Conservation (phyloP, 306 rosid genomes). For the Sechiopsis laciniata region DNA sequence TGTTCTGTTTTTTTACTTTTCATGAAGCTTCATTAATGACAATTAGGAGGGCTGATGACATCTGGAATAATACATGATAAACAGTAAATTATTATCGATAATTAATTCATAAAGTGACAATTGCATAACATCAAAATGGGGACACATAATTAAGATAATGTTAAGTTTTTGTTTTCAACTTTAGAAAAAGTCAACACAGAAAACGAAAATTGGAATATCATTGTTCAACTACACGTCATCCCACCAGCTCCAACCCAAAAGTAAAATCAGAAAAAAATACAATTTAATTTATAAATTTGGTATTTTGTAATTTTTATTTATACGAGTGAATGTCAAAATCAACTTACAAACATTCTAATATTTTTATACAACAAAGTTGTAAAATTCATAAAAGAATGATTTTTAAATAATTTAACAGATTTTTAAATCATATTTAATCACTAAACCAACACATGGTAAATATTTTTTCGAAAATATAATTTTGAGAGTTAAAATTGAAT, state of each 20-base stretch:
- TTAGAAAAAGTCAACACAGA: constrained; percentile 10
- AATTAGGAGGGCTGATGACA: not conserved
- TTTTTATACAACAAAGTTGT: too few species aligned
- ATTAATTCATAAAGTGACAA: constrained; percentile 12
- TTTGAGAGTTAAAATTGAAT: too few species aligned
- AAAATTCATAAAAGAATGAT: too few species aligned
- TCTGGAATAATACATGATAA: not conserved
- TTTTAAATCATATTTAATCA: too few species aligned
- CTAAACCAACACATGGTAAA: too few species aligned
- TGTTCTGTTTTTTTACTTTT: not conserved
- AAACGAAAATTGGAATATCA: constrained; percentile 12
- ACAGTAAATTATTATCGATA: not conserved
- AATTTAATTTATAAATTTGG: too few species aligned
- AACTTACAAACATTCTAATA: too few species aligned
- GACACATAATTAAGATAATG: not conserved
- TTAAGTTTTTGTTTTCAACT: constrained; percentile 1
- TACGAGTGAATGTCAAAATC: too few species aligned
- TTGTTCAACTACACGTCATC: constrained; percentile 13
- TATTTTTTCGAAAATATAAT: too few species aligned
- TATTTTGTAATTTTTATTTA: too few species aligned
- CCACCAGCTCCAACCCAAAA: constrained; percentile 17
- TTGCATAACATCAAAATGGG: not conserved
- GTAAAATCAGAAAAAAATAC: not conserved
- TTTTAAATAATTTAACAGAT: too few species aligned
- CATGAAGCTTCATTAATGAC: not conserved